phyloP scores from a whole-genome alignment of 2,329 filamentous ascomycete species.

The Colletotrichum sp. region DNA sequence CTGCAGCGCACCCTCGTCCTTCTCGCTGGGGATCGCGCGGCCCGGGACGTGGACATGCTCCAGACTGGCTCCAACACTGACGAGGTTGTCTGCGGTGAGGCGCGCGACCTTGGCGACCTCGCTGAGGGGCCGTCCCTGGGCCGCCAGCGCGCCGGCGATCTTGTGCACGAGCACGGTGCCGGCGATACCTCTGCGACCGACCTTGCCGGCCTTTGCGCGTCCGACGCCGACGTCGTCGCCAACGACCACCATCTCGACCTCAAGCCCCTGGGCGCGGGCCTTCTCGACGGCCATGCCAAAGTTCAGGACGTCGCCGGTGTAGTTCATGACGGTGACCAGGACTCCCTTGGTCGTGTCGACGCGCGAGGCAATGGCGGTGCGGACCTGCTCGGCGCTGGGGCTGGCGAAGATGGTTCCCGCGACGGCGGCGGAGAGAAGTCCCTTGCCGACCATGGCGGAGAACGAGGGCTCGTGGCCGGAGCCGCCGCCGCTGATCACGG shows the following conservation, averaged over 20 bases:
- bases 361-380: conserved; percentile 57
- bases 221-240: conserved; percentile 93
- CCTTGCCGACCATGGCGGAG: conserved; percentile 76
- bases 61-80: conserved; percentile 85
- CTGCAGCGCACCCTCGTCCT: conserved; percentile 60
- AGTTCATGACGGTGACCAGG: conserved; percentile 94
- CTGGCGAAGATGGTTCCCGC: conserved; percentile 84
- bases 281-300: conserved; percentile 96
- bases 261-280: conserved; percentile 77
- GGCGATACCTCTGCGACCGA: conserved; percentile 87
- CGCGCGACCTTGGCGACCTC: conserved; percentile 77
- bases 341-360: conserved; percentile 78
- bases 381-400: conserved; percentile 79
- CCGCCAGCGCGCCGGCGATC: conserved; percentile 83
- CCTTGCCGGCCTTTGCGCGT: conserved; percentile 82
- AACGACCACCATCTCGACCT: conserved; percentile 89
- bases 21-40: conserved; percentile 52
- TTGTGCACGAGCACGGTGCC: conserved; percentile 93
- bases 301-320: conserved; percentile 88
- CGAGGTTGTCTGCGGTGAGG: conserved; percentile 75
- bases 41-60: conserved; percentile 95
- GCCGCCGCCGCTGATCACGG: conserved; percentile 86
- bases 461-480: conserved; percentile 85
- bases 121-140: conserved; percentile 68
- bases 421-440: conserved; percentile 75